Conservation (phyloP, 2,329 filamentous ascomycete species). For the Stagonosporopsis rhizophila region DNA sequence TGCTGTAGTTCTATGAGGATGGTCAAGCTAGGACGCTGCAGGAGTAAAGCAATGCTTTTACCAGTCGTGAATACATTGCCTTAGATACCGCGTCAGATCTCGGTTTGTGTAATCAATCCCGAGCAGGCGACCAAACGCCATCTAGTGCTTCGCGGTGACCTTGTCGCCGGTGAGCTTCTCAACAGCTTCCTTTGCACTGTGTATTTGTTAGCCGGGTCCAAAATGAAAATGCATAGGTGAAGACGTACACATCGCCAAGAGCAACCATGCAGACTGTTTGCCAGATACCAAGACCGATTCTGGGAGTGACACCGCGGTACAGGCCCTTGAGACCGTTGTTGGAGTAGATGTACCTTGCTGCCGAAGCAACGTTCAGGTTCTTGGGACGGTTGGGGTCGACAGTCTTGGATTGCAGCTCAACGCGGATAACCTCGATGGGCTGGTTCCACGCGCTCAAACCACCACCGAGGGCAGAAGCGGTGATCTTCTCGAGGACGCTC, state of each 20-base stretch:
- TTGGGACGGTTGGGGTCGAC: conserved; percentile 97
- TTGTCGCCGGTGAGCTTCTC: conserved; percentile 69
- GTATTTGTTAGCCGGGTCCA: conserved; percentile 31
- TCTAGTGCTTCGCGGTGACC: conserved; percentile 71
- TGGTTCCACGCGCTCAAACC: conserved; percentile 98
- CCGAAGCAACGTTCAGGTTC: conserved; percentile 96
- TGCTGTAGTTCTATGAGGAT: conserved; percentile 12
- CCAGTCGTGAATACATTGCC: not conserved
- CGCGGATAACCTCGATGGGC: conserved; percentile 98
- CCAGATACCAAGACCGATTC: conserved; percentile 96
- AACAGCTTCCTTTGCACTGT: conserved; percentile 69
- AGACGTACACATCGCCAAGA: conserved; percentile 90
- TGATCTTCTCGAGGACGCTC: conserved; percentile 81
- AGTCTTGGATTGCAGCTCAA: conserved; percentile 99
- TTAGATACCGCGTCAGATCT: not conserved
- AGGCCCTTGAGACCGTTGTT: conserved; percentile 89
- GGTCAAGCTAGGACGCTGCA: conserved; percentile 3
- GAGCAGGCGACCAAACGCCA: conserved; percentile 28
- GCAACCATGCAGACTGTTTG: conserved; percentile 99
- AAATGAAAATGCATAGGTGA: not conserved
- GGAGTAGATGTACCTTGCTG: conserved; percentile 83
- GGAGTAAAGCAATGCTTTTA: conserved; percentile 6
- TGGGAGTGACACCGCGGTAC: conserved; percentile 93
- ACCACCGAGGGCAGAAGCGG: conserved; percentile 86
- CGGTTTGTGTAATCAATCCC: not conserved